Evolutionary conservation across 23 red algal genomes (phyloP), one percentile per base, ranked within the genome.

Genomic region (Gracilaria domingensis): DNA sequence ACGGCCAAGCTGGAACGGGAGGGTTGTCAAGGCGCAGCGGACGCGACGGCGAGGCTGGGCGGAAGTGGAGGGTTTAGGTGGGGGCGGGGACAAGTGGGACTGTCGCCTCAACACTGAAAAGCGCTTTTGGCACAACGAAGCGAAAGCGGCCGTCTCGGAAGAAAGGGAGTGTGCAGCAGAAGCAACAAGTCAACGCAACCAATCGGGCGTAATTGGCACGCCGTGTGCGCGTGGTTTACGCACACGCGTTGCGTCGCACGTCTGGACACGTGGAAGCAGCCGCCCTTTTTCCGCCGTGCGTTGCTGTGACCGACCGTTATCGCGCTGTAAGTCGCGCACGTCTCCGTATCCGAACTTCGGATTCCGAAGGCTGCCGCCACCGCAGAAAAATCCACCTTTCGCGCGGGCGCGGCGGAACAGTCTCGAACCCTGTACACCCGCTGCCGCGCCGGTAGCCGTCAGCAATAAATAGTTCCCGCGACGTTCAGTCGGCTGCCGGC

Each of bases 401-500:
- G n/a, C 37, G 11, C 29, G 47, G 24, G 17, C 70, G 8, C 36
- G 12, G 36, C 70, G n/a, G 60, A n/a, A 66, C 60, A 69, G 64
- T 51, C 45, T 77, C 72, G 72, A 77, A 77, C 72, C 72, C 42
- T 5, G 30, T 9, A 77, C 72, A 40, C 23, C 45, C 72, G 12
- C 1, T 42, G 11, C 40, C 40, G 23, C 72, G 26, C 42, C 4
- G 12, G 12, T 33, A 77, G 13, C 34, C 38, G 72, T 77, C 72
- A 77, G 23, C 72, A 49, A 30, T 77, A 77, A 39, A 77, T 28
- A 50, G 30, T 18, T 20, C 72, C 0, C 72, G 8, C 12, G 0
- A 8, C 23, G 21, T 40, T 0, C 23, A 1, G 21, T 0, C 13
- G 5, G 59, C 84, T 18, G 47, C 84, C 71, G 84, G 71, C 84